Evolutionary conservation across 1,139 yeast genomes (phyloP).

Genomic region (Hansenula lynferdii): DNA sequence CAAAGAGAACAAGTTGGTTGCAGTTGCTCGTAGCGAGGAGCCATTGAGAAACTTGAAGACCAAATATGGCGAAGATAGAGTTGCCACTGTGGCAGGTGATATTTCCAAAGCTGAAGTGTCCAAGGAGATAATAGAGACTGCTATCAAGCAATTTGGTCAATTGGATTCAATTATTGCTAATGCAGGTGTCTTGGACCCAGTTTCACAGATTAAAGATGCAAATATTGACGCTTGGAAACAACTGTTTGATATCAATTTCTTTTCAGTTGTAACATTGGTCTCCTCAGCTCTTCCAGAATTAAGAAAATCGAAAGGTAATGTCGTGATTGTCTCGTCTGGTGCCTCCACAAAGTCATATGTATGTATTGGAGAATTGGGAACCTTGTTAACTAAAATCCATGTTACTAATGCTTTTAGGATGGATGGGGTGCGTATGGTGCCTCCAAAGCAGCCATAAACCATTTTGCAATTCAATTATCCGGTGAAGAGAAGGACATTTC

Average conservation of each 20-base stretch:
- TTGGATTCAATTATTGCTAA: conserved; percentile 74
- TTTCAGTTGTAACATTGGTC: conserved; percentile 65
- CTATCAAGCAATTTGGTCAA: conserved; percentile 46
- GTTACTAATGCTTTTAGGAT: conserved; percentile 20
- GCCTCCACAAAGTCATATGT: conserved; percentile 59
- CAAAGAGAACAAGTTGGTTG: conserved; percentile 52
- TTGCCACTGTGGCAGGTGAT: conserved; percentile 64
- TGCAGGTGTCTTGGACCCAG: conserved; percentile 88
- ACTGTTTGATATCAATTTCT: conserved; percentile 73
- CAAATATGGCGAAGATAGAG: conserved; percentile 43
- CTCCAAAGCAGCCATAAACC: conserved; percentile 86
- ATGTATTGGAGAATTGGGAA: conserved; percentile 10
- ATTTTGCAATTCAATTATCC: conserved; percentile 60
- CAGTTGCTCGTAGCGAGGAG: conserved; percentile 63
- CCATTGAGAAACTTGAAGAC: conserved; percentile 39
- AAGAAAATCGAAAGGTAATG: conserved; percentile 50
- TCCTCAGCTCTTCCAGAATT: conserved; percentile 55
- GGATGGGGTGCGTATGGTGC: conserved; percentile 93
- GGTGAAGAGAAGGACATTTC: conserved; percentile 58
- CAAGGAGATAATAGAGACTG: conserved; percentile 38
- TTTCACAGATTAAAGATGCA: conserved; percentile 44
- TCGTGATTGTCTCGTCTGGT: conserved; percentile 81
- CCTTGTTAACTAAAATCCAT: not conserved
- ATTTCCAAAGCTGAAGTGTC: conserved; percentile 44
- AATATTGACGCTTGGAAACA: conserved; percentile 51